phyloP scores from a whole-genome alignment of 768 basidiomycete species.

The Boletus huronensis region DNA sequence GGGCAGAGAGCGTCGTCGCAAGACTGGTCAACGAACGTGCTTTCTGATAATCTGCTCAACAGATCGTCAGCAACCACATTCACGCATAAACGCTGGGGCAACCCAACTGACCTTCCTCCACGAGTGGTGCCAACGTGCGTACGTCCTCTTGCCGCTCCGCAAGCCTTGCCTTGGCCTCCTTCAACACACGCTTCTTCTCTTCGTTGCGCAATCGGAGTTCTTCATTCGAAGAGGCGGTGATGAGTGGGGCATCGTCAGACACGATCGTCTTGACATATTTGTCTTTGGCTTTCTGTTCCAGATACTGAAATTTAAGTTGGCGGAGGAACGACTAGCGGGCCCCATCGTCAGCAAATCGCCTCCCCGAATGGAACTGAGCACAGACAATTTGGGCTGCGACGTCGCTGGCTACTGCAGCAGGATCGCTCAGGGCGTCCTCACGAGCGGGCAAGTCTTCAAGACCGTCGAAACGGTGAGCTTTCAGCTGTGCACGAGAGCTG shows the following conservation, averaged over 20 bases:
- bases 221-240: slow-evolving; percentile 79
- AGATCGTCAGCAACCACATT: not conserved
- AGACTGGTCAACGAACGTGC: slow-evolving; percentile 50
- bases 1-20: slow-evolving; percentile 59
- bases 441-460: slow-evolving; percentile 25
- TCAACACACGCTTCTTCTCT: slow-evolving; percentile 66
- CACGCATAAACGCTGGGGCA: no score
- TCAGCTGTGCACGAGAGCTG: slow-evolving; percentile 20
- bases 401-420: slow-evolving; percentile 53
- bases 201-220: slow-evolving; percentile 56
- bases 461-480: slow-evolving; percentile 27
- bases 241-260: slow-evolving; percentile 78
- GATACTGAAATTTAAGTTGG: slow-evolving; percentile 84
- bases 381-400: slow-evolving; percentile 62
- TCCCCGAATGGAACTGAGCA: not conserved
- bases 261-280: slow-evolving; percentile 85
- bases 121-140: slow-evolving; percentile 56
- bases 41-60: slow-evolving; percentile 52
- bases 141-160: slow-evolving; percentile 62
- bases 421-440: slow-evolving; percentile 43
- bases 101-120: slow-evolving; percentile 57
- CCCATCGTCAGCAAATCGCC: slow-evolving; percentile 2
- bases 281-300: slow-evolving; percentile 89
- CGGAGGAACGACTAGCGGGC: slow-evolving; percentile 59
- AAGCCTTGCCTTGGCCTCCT: slow-evolving; percentile 59